Percentiles rank a stretch among this genome's conserved stretches.
Conservation (phyloP, 2,329 filamentous ascomycete genomes). For the Talaromyces atroroseus region DNA sequence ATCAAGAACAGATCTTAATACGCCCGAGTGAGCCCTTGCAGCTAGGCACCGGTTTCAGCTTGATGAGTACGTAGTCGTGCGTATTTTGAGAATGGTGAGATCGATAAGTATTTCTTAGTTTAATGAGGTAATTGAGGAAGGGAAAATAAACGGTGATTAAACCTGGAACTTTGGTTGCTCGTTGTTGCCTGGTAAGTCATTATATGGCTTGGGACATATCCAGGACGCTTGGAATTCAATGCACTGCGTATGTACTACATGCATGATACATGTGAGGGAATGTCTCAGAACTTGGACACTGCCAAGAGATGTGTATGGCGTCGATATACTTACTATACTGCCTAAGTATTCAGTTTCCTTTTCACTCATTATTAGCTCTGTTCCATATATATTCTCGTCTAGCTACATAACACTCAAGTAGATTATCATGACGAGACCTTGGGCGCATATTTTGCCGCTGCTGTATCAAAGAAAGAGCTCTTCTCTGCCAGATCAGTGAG, state of each 20-base stretch:
- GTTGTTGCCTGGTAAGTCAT: too few relatives aligned
- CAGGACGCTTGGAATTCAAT: too few relatives aligned
- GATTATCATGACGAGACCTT: conserved; percentile 53
- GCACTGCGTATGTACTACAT: background rate
- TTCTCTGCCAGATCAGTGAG: conserved; percentile 75
- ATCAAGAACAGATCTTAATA: background rate
- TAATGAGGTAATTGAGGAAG: too few relatives aligned
- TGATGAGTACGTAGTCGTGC: background rate
- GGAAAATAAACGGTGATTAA: too few relatives aligned
- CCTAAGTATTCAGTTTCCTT: too few relatives aligned
- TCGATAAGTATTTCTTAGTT: too few relatives aligned
- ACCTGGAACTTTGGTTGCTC: too few relatives aligned
- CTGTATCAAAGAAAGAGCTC: conserved; percentile 79
- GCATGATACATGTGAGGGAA: background rate
- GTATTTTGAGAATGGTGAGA: too few relatives aligned
- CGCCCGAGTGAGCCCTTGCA: background rate
- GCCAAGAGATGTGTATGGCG: background rate
- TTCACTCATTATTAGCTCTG: background rate
- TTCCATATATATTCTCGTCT: background rate
- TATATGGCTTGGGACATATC: too few relatives aligned
- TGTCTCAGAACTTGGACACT: background rate
- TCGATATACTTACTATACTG: too few relatives aligned
- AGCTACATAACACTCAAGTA: background rate
- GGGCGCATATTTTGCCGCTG: conserved; percentile 77
- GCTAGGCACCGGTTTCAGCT: background rate